phyloP scores from a whole-genome alignment of 164 flowering plant genomes.

The Pachysandra terminalis region DNA sequence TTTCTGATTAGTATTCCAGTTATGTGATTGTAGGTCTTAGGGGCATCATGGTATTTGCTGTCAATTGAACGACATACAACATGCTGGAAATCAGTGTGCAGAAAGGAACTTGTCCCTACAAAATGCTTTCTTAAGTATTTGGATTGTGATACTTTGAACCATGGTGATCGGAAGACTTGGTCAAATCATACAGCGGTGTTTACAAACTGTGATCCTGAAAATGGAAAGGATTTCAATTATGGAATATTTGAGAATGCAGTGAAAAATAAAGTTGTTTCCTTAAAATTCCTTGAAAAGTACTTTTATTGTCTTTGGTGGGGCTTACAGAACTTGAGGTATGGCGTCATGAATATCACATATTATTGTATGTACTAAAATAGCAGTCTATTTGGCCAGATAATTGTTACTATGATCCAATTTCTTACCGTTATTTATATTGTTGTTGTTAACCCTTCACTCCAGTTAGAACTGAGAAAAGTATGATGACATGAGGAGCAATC shows the following conservation, averaged over 20 bases:
- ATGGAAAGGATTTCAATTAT: slow-evolving; percentile 40
- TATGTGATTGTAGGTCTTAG: slow-evolving; percentile 61
- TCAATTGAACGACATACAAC: slow-evolving; percentile 71
- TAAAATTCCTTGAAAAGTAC: slow-evolving; percentile 58
- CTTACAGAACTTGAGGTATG: slow-evolving; percentile 82
- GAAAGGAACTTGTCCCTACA: slow-evolving; percentile 29
- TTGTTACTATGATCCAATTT: too few relatives aligned
- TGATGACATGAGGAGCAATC: too few relatives aligned
- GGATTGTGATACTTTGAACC: slow-evolving; percentile 40
- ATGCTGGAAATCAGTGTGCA: slow-evolving; percentile 81
- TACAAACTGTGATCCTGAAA: slow-evolving; percentile 51
- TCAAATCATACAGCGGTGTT: slow-evolving; percentile 52
- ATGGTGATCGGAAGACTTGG: slow-evolving; percentile 38
- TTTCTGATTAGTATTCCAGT: slow-evolving; percentile 5
- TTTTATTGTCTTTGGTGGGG: slow-evolving; percentile 98
- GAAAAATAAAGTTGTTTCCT: slow-evolving; percentile 51
- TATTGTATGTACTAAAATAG: not conserved
- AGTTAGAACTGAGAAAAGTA: too few relatives aligned
- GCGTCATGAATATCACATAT: not conserved
- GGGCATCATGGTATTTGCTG: slow-evolving; percentile 88
- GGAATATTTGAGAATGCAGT: slow-evolving; percentile 78
- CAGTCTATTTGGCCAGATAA: not conserved
- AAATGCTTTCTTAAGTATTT: slow-evolving; percentile 47
- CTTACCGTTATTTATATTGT: too few relatives aligned
- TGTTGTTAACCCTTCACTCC: too few relatives aligned